These are phyloP conservation scores for Botryotinia convoluta DNA, from an alignment of 2,329 filamentous ascomycete genomes.

Conservation along the genomic window DNA sequence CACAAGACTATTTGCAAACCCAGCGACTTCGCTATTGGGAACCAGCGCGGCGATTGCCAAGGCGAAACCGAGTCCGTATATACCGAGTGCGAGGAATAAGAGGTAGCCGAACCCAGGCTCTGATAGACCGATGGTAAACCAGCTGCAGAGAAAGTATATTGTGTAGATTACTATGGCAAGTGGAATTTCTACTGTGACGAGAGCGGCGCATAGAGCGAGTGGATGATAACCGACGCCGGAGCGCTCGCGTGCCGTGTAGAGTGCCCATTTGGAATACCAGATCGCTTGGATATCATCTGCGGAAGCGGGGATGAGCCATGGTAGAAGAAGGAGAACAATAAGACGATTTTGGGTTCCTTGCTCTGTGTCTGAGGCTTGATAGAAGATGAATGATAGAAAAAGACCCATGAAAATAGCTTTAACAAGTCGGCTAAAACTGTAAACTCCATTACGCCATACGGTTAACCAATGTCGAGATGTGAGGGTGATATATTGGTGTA, in stretches of 20 bases:
- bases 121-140: background rate
- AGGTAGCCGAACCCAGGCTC: background rate
- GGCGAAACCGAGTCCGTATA: background rate
- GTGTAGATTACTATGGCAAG: background rate
- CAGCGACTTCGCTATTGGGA: background rate
- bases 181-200: background rate
- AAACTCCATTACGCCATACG: background rate
- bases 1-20: background rate
- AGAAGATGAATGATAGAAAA: background rate
- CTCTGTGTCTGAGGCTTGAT: background rate
- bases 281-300: background rate
- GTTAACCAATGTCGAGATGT: background rate
- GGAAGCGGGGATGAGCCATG: background rate
- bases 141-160: background rate
- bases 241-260: background rate
- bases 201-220: background rate
- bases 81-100: background rate
- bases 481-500: background rate
- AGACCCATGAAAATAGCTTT: background rate
- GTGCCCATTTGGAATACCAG: constrained; percentile 1
- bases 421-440: background rate
- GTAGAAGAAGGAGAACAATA: background rate
- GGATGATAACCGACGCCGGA: background rate
- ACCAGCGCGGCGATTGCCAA: background rate
- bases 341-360: background rate